Evolutionary conservation across 495 filamentous ascomycete genomes (phyloP), one percentile per base, ranked within the genome.

Genomic region (Trichoderma reesei): DNA sequence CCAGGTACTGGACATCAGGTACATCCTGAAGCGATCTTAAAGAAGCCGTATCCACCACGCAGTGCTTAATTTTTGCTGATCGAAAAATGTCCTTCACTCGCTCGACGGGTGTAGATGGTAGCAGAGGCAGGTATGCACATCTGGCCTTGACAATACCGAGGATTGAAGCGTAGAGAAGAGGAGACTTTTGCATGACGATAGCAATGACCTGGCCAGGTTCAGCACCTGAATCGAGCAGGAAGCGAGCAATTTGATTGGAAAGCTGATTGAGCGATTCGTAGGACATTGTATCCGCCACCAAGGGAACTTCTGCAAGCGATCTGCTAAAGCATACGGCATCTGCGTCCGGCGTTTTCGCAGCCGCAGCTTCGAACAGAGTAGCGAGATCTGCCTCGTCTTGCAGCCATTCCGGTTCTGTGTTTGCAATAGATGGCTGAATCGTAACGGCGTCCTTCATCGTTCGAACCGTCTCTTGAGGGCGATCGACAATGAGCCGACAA

Each of bases 81-180:
- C 73, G 42, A 8, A 92, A 65, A 54, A 90, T 86, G 8, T 74
- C 70, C 16, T 73, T 67, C 13, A 87, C 74, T 42, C 86, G 77
- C 34, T 83, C 74, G 0, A 65, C 33, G 3, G 90, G 88, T 0
- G 84, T 85, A n/a, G 77, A 82, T 11, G 88, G 84, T 1, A 85
- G 78, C 14, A 94, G 74, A 0, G 89, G 88, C 54, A 93, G 72
- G 71, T 93, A 91, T 38, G 86, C 90, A 63, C 85, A 86, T 9
- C 89, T 89, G 13, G 82, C 74, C 65, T 93, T 92, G 3, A 89
- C 69, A 18, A 88, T 80, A 0, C 86, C 91, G 31, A 95, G 76
- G 33, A 93, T 86, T 0, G 85, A 79, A 31, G 85, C 76, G 70
- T 92, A 93, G 0, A 90, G 73, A 6, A 86, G 72, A 2, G 85